Percentiles rank a stretch among this genome's conserved stretches.
Conservation (phyloP, 2,329 filamentous ascomycete genomes). For the Colletotrichum zoysiae region DNA sequence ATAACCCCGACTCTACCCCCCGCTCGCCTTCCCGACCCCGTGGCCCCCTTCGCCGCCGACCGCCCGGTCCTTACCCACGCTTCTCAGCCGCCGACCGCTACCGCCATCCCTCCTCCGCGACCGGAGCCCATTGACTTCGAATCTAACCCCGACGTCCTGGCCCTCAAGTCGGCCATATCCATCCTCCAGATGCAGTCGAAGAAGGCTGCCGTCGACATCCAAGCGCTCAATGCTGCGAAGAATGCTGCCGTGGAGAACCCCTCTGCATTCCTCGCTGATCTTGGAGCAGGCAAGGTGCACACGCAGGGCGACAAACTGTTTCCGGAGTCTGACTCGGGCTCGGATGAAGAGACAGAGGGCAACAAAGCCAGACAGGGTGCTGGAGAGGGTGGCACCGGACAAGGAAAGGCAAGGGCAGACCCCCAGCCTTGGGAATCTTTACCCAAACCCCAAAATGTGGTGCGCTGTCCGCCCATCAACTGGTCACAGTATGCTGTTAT, state of each 20-base stretch:
- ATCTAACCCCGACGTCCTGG: constrained; percentile 86
- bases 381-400: constrained; percentile 2
- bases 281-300: constrained; percentile 72
- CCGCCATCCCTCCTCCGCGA: constrained; percentile 59
- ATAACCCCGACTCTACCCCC: constrained; percentile 64
- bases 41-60: constrained; percentile 48
- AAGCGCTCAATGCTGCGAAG: constrained; percentile 76
- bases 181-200: constrained; percentile 88
- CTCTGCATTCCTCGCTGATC: constrained; percentile 76
- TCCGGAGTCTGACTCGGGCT: constrained; percentile 42
- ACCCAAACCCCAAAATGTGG: constrained; percentile 83
- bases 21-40: constrained; percentile 47
- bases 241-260: constrained; percentile 78
- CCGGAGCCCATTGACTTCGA: constrained; percentile 69
- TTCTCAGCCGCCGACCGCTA: constrained; percentile 54
- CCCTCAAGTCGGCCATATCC: constrained; percentile 85
- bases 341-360: constrained; percentile 47
- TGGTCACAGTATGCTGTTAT: constrained; percentile 96
- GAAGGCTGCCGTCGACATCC: constrained; percentile 81
- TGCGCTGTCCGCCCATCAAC: constrained; percentile 90
- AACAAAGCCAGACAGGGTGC: constrained; percentile 48
- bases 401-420: constrained; percentile 22
- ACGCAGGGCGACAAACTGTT: constrained; percentile 52
- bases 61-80: constrained; percentile 60
- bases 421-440: constrained; percentile 69